Evolutionary conservation across 2,329 filamentous ascomycete species (phyloP).

Genomic region (Fusarium sambucinum): DNA sequence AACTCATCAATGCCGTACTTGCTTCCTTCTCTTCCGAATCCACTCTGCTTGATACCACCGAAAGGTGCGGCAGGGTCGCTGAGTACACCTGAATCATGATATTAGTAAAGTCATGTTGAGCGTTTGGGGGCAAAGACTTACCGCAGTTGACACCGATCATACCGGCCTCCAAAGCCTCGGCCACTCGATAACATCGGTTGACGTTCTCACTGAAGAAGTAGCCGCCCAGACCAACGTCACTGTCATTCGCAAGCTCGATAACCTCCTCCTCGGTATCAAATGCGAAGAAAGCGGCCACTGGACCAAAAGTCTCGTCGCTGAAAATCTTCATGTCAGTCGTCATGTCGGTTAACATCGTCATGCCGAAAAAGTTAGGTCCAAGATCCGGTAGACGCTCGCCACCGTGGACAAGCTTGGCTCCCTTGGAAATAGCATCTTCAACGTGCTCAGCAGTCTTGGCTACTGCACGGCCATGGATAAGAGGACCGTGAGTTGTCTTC

Average conservation of each 20-base stretch:
- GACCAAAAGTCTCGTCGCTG: slow-evolving; percentile 78
- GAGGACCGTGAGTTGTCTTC: slow-evolving; percentile 69
- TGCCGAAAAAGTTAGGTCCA: slow-evolving; percentile 75
- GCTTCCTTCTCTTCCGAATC: slow-evolving; percentile 80
- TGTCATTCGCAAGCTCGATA: slow-evolving; percentile 71
- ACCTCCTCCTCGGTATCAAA: slow-evolving; percentile 78
- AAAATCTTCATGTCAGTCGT: slow-evolving; percentile 74
- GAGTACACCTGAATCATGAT: slow-evolving; percentile 53
- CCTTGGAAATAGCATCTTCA: slow-evolving; percentile 71
- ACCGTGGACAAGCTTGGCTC: slow-evolving; percentile 68
- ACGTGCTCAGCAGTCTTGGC: slow-evolving; percentile 72
- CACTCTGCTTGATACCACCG: slow-evolving; percentile 82
- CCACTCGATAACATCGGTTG: slow-evolving; percentile 56
- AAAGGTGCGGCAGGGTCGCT: slow-evolving; percentile 70
- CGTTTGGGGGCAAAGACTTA: slow-evolving; percentile 18
- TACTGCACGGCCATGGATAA: slow-evolving; percentile 74
- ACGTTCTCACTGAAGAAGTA: slow-evolving; percentile 73
- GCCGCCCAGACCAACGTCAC: slow-evolving; percentile 77
- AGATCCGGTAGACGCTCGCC: slow-evolving; percentile 70
- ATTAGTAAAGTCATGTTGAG: slow-evolving; percentile 23
- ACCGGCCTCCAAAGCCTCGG: slow-evolving; percentile 62
- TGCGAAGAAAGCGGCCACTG: slow-evolving; percentile 75
- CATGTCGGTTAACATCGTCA: slow-evolving; percentile 77
- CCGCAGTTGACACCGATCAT: slow-evolving; percentile 53
- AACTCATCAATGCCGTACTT: slow-evolving; percentile 81